A percentile compares a stretch with the other conserved stretches of the same genome.
Conservation (phyloP, 169 alveolate species). For the Plasmodium inui region DNA sequence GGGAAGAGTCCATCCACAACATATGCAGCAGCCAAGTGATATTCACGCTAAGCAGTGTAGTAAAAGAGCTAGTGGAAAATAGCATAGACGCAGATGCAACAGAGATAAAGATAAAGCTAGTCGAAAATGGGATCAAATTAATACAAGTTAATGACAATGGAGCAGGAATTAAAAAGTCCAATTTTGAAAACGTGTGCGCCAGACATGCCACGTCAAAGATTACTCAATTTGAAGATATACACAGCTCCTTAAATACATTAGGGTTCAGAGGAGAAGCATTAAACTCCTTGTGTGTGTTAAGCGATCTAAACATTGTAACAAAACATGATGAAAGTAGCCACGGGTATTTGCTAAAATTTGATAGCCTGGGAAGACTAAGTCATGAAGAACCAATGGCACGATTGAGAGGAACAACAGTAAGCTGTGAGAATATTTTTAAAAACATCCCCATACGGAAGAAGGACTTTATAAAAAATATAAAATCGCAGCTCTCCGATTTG, state of each 20-base stretch:
- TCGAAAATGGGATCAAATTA: conserved; percentile 90
- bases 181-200: conserved; percentile 83
- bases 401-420: conserved; percentile 75
- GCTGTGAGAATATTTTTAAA: conserved; percentile 67
- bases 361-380: conserved; percentile 76
- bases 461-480: conserved; percentile 69
- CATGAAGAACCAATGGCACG: conserved; percentile 78
- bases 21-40: conserved; percentile 69
- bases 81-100: conserved; percentile 94
- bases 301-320: conserved; percentile 80
- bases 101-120: conserved; percentile 88
- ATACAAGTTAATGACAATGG: conserved; percentile 95
- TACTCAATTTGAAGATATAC: conserved; percentile 91
- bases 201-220: conserved; percentile 96
- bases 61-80: conserved; percentile 96
- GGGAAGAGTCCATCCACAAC: conserved; percentile 59
- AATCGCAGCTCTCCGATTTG: conserved; percentile 74
- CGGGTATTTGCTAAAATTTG: conserved; percentile 82
- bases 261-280: conserved; percentile 96
- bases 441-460: conserved; percentile 76
- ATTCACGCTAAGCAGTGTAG: conserved; percentile 78
- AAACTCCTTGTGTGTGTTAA: conserved; percentile 81
- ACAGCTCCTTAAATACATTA: conserved; percentile 88
- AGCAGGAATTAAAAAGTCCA: conserved; percentile 89
- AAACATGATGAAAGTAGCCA: conserved; percentile 77